phyloP scores from a whole-genome alignment of 1,284 basidiomycete genomes.

The Papiliotrema nemorosa region DNA sequence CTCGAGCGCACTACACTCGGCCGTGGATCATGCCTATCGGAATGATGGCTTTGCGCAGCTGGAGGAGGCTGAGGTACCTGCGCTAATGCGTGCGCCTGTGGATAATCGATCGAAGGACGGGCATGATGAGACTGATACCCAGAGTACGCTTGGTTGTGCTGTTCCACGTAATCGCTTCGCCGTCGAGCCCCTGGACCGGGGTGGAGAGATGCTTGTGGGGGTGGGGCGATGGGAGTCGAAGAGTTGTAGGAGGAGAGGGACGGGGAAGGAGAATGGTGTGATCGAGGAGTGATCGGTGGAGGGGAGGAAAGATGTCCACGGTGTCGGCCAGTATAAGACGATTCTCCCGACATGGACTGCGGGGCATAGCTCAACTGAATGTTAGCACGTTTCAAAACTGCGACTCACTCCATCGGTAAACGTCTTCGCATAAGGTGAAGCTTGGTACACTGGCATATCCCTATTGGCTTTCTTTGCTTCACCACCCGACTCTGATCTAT shows the following conservation, averaged over 20 bases:
- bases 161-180: slow-evolving; percentile 74
- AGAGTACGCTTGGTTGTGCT: slow-evolving; percentile 66
- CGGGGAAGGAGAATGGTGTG: slow-evolving; percentile 10
- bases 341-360: slow-evolving; percentile 44
- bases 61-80: slow-evolving; percentile 72
- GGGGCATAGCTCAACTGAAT: slow-evolving; percentile 32
- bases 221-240: slow-evolving; percentile 58
- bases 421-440: slow-evolving; percentile 39
- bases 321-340: slow-evolving; percentile 21
- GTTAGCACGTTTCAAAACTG: background rate
- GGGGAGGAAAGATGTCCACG: slow-evolving; percentile 19
- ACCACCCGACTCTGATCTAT: slow-evolving; percentile 4
- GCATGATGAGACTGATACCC: slow-evolving; percentile 40
- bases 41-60: slow-evolving; percentile 61
- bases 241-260: slow-evolving; percentile 26
- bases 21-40: slow-evolving; percentile 67
- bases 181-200: slow-evolving; percentile 63
- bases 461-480: slow-evolving; percentile 25
- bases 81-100: slow-evolving; percentile 58
- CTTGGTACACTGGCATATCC: slow-evolving; percentile 38
- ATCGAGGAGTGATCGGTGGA: slow-evolving; percentile 6
- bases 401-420: slow-evolving; percentile 41
- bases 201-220: slow-evolving; percentile 68
- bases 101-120: slow-evolving; percentile 67
- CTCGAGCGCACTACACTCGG: slow-evolving; percentile 45